Conservation (phyloP, 768 basidiomycete species). For the Pulveroboletus ravenelii region DNA sequence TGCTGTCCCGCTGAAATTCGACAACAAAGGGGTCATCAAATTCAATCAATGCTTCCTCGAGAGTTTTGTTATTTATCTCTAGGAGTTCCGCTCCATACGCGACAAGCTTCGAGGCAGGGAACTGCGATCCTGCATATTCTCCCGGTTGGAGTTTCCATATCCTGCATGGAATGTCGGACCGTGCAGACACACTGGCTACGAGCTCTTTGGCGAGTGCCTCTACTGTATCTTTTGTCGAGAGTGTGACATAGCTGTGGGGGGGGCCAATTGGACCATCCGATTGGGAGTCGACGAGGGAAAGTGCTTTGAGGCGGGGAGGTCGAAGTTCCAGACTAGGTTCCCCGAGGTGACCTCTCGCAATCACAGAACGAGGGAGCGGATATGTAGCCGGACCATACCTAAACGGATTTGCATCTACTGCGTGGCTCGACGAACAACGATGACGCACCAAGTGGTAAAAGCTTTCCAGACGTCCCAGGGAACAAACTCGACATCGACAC, state of each 20-base stretch:
- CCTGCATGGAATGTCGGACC: slow-evolving; percentile 41
- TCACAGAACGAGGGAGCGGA: slow-evolving; percentile 62
- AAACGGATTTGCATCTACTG: not conserved
- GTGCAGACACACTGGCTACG: slow-evolving; percentile 34
- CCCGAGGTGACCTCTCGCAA: slow-evolving; percentile 50
- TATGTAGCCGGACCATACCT: slow-evolving; percentile 69
- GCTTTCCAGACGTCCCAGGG: slow-evolving; percentile 68
- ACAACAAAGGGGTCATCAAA: slow-evolving; percentile 69
- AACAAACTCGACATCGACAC: slow-evolving; percentile 69
- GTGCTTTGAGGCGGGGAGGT: slow-evolving; percentile 60
- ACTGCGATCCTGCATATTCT: slow-evolving; percentile 30
- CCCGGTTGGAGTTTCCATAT: slow-evolving; percentile 56
- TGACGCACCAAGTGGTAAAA: slow-evolving; percentile 53
- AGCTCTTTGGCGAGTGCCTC: slow-evolving; percentile 39
- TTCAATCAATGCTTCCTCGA: slow-evolving; percentile 57
- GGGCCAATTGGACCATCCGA: slow-evolving; percentile 27
- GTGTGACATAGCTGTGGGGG: slow-evolving; percentile 35
- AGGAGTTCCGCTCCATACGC: slow-evolving; percentile 37
- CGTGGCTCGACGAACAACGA: not conserved
- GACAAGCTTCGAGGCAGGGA: slow-evolving; percentile 26
- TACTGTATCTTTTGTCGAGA: slow-evolving; percentile 52
- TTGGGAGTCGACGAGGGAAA: slow-evolving; percentile 36
- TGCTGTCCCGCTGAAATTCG: slow-evolving; percentile 59
- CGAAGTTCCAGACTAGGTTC: slow-evolving; percentile 62
- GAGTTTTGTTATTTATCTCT: slow-evolving; percentile 39